Base-by-base conservation (phyloP, 257 asterid species). In the Plantago ovata region DNA sequence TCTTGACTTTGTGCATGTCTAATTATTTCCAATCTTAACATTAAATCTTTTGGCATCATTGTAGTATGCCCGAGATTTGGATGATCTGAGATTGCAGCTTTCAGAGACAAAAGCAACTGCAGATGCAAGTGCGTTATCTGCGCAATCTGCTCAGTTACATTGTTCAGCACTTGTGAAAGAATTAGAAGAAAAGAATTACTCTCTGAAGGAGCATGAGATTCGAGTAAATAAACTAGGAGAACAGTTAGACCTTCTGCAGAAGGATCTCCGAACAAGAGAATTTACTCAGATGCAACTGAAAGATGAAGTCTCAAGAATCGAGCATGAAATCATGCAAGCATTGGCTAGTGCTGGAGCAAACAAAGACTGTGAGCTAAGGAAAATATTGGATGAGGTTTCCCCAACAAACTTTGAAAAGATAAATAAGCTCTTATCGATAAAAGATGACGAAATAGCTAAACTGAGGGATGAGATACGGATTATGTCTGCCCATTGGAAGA, bases 401-500 rank as follows among this genome's bases (percentile, higher is more conserved):
- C 95, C 95, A 0, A 91, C 51, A 41, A 87, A 80, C 57, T 65
- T 72, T 23, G 89, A 79, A 36, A 84, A 72, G 58, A 83, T 92
- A 24, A 80, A 81, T 55, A 84, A 69, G 69, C 90, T 83, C 42
- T 75, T 92, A 68, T n/a, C 44, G 1, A 51, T 75, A 10, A 92
- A 92, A 65, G 98, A 92, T 72, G 89, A 77, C 10, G 98, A 88
- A 54, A 86, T 92, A 45, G 75, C 82, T 56, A 75, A 79, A 66
- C 73, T 93, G 66, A 81, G 87, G 66, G 89, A 89, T 40, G 98
- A 88, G 70, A 69, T 89, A 60, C 77, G 81, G 78, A 39, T 82
- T 49, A 80, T 85, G 89, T 93, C 98, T 61, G 81, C 95, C 60
- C 97, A 88, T 58, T 92, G 95, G 94, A 92, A 80, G 81, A 83